Evolutionary conservation across 768 basidiomycete genomes (phyloP).

Genomic region (Lactifluus subvellereus): DNA sequence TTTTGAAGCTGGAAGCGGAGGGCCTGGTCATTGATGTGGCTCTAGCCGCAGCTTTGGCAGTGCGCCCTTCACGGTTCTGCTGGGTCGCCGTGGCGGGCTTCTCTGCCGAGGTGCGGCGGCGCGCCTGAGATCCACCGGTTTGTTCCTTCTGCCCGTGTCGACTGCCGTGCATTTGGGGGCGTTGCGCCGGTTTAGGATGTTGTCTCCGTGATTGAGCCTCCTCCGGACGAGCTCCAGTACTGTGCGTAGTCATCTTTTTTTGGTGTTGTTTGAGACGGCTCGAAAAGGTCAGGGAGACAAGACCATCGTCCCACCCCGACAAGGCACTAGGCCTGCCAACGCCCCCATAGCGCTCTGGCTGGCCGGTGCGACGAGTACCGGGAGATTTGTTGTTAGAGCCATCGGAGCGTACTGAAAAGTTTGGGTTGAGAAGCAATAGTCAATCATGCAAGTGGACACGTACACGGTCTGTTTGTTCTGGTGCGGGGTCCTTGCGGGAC

Average conservation of each 20-base stretch:
- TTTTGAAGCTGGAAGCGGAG: neutral
- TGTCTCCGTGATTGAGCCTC: neutral
- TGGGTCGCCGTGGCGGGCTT: neutral
- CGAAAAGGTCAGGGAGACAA: slow-evolving; percentile 9
- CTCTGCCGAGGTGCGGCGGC: neutral
- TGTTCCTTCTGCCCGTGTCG: neutral
- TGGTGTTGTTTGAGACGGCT: slow-evolving; percentile 5
- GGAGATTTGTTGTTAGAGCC: neutral
- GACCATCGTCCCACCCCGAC: slow-evolving; percentile 8
- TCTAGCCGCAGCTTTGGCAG: neutral
- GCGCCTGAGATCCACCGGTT: neutral
- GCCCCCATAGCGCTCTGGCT: neutral
- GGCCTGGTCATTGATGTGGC: slow-evolving; percentile 3
- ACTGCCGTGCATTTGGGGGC: neutral
- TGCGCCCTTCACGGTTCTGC: neutral
- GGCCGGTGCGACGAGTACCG: neutral
- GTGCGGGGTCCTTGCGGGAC: neutral
- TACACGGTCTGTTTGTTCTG: neutral
- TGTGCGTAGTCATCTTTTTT: neutral
- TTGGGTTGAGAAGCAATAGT: neutral
- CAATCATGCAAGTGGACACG: neutral
- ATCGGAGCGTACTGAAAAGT: neutral
- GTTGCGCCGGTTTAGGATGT: neutral
- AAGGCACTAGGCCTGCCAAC: neutral
- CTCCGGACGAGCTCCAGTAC: neutral